Conservation (phyloP, 2,329 filamentous ascomycete species). For the Fusarium humuli region DNA sequence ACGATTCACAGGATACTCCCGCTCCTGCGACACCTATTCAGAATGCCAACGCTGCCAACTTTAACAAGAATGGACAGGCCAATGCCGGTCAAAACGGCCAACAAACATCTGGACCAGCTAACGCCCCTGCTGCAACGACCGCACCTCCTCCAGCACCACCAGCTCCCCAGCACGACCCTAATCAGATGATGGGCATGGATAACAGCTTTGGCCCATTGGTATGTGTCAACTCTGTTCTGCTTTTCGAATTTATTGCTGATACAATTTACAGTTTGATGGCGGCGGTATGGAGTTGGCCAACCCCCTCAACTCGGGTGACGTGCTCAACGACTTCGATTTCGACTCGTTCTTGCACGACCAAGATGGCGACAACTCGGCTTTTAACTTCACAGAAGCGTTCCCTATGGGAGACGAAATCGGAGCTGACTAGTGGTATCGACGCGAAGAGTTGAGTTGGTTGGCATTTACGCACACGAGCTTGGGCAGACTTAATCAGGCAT, state of each 20-base stretch:
- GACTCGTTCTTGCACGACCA: constrained; percentile 74
- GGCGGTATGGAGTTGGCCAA: constrained; percentile 66
- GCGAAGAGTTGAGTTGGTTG: constrained; percentile 42
- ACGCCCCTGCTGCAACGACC: constrained; percentile 49
- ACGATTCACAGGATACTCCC: constrained; percentile 67
- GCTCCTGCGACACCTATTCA: constrained; percentile 73
- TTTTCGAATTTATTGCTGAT: constrained; percentile 29
- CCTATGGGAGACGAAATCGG: constrained; percentile 68
- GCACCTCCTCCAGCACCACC: constrained; percentile 45
- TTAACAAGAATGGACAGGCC: constrained; percentile 54
- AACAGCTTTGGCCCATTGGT: constrained; percentile 57
- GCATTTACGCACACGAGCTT: constrained; percentile 46
- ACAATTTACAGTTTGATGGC: constrained; percentile 52
- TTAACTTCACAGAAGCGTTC: constrained; percentile 67
- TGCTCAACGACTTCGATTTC: constrained; percentile 75
- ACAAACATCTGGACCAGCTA: constrained; percentile 44
- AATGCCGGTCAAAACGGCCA: constrained; percentile 50
- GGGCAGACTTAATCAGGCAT: constrained; percentile 55
- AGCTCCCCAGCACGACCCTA: constrained; percentile 34
- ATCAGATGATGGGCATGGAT: constrained; percentile 61
- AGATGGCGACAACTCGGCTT: constrained; percentile 60
- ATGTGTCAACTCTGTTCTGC: constrained; percentile 41
- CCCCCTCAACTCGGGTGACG: constrained; percentile 64
- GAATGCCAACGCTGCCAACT: constrained; percentile 52
- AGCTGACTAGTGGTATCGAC: constrained; percentile 62